Conservation (phyloP, 495 filamentous ascomycete species). For the Xylaria flabelliformis region DNA sequence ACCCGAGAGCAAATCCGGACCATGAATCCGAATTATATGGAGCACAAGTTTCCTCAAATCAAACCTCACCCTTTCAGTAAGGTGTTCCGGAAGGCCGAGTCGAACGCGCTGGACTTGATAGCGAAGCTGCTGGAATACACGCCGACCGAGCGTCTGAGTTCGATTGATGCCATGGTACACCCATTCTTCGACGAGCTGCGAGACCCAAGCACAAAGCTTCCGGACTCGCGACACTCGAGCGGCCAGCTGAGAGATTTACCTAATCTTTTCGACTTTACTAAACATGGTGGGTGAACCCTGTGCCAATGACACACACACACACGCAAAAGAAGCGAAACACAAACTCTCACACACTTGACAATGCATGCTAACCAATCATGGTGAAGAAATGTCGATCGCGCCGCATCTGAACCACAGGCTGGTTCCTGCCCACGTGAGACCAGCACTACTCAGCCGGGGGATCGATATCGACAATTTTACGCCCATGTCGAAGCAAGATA, state of each 20-base stretch:
- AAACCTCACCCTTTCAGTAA: slow-evolving; percentile 99
- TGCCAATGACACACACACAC: background rate
- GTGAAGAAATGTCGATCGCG: slow-evolving; percentile 89
- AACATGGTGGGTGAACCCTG: slow-evolving; percentile 72
- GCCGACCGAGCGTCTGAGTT: slow-evolving; percentile 90
- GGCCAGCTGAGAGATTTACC: slow-evolving; percentile 80
- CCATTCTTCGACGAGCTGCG: slow-evolving; percentile 98
- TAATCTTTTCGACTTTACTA: slow-evolving; percentile 88
- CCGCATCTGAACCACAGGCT: slow-evolving; percentile 85
- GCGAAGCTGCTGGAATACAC: slow-evolving; percentile 94
- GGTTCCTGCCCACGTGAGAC: slow-evolving; percentile 81
- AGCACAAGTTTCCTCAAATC: slow-evolving; percentile 99
- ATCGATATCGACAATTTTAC: slow-evolving; percentile 94
- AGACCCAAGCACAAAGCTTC: slow-evolving; percentile 83
- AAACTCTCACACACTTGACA: background rate
- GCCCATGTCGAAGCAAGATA: slow-evolving; percentile 88
- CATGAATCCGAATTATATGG: slow-evolving; percentile 99
- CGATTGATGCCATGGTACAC: slow-evolving; percentile 96
- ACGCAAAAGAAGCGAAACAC: background rate
- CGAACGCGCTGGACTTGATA: slow-evolving; percentile 93
- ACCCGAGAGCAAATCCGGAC: slow-evolving; percentile 99
- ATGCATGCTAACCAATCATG: slow-evolving; percentile 30
- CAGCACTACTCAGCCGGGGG: slow-evolving; percentile 74
- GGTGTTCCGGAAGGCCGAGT: slow-evolving; percentile 94
- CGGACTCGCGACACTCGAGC: slow-evolving; percentile 89